Percentiles rank a stretch among this genome's conserved stretches.
Conservation (phyloP, 2,329 filamentous ascomycete species). For the Monosporascus sp. region DNA sequence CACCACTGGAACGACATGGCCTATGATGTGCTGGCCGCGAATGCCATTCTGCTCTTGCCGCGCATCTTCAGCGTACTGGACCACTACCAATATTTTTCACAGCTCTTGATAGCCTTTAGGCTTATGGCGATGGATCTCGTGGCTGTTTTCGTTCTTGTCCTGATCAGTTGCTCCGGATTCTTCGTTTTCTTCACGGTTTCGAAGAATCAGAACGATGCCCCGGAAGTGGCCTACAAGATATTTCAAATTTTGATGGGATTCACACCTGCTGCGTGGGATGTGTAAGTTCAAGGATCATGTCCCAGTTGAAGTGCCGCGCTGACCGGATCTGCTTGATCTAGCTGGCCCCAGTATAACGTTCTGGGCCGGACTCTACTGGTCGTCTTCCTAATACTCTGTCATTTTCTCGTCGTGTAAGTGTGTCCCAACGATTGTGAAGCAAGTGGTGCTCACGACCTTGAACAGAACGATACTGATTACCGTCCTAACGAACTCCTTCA, state of each 20-base stretch:
- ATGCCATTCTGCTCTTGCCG: constrained; percentile 83
- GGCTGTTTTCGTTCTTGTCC: constrained; percentile 75
- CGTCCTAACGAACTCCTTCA: constrained; percentile 94
- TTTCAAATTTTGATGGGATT: constrained; percentile 96
- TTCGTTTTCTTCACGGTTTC: constrained; percentile 91
- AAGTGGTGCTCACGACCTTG: constrained; percentile 12
- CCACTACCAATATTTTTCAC: constrained; percentile 94
- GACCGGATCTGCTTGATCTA: constrained; percentile 20
- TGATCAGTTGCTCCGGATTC: constrained; percentile 89
- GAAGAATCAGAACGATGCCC: constrained; percentile 62
- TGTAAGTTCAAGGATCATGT: constrained; percentile 42
- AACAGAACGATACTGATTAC: constrained; percentile 80
- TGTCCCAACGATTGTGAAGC: background rate
- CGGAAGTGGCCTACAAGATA: constrained; percentile 78
- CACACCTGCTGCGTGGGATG: constrained; percentile 89
- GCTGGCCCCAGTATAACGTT: constrained; percentile 68
- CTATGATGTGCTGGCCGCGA: constrained; percentile 90
- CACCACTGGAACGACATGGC: constrained; percentile 75
- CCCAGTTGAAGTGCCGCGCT: constrained; percentile 3
- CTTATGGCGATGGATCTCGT: constrained; percentile 89
- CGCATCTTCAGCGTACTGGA: constrained; percentile 90
- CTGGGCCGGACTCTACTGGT: constrained; percentile 72
- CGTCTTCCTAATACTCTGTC: constrained; percentile 86
- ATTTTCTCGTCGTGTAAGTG: constrained; percentile 76
- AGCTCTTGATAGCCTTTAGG: constrained; percentile 86